phyloP scores from a whole-genome alignment of 1,139 yeast species.

The Suhomyces terraborum region DNA sequence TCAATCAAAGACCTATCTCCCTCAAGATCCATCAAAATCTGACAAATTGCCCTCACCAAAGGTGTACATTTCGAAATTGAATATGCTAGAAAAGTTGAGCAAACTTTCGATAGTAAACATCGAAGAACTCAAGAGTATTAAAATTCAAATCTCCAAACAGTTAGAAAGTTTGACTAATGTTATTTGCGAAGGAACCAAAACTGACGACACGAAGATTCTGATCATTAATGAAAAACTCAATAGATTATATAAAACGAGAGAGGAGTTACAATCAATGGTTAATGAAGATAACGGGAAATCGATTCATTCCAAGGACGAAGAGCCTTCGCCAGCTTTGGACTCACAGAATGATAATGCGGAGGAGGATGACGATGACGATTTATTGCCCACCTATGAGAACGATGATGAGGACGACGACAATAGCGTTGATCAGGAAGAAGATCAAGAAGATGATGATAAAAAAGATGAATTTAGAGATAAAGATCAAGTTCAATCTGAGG shows the following conservation, averaged over 20 bases:
- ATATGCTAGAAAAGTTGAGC: constrained; percentile 46
- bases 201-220: constrained; percentile 47
- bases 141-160: constrained; percentile 42
- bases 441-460: background rate
- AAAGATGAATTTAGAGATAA: constrained; percentile 19
- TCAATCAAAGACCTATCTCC: constrained; percentile 46
- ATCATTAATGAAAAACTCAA: constrained; percentile 44
- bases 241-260: constrained; percentile 41
- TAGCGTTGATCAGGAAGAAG: constrained; percentile 19
- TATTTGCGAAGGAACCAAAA: constrained; percentile 44
- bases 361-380: constrained; percentile 27
- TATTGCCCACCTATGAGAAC: constrained; percentile 33
- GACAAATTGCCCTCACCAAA: constrained; percentile 56
- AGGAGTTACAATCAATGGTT: constrained; percentile 49
- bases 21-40: constrained; percentile 41
- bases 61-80: constrained; percentile 48
- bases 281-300: constrained; percentile 23
- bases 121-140: constrained; percentile 39
- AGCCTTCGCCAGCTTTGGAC: constrained; percentile 19
- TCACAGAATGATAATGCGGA: constrained; percentile 16
- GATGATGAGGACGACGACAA: constrained; percentile 19
- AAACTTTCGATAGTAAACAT: constrained; percentile 38
- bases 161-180: constrained; percentile 44
- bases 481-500: constrained; percentile 8
- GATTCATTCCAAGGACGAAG: constrained; percentile 11